A percentile compares a stretch with the other conserved stretches of the same genome.
These are phyloP conservation scores for Royoungia palumana DNA, from an alignment of 768 basidiomycete species.

Conservation along the genomic window DNA sequence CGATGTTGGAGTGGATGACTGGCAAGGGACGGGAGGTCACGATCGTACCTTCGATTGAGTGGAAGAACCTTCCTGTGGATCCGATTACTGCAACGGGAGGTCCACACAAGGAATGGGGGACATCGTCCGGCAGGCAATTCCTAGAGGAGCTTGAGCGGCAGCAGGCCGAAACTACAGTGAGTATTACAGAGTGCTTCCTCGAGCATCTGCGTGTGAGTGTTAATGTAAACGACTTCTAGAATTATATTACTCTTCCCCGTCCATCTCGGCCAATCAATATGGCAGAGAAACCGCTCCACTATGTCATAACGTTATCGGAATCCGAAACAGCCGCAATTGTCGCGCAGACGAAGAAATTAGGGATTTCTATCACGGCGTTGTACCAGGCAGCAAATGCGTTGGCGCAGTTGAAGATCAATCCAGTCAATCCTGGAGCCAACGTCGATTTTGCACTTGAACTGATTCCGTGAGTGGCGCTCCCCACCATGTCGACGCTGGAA, in stretches of 20 bases:
- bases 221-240: not conserved
- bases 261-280: slow-evolving; percentile 6
- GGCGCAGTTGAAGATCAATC: slow-evolving; percentile 22
- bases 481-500: too few relatives aligned
- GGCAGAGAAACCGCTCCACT: slow-evolving; percentile 9
- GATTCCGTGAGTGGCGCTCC: slow-evolving; percentile 11
- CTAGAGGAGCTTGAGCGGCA: slow-evolving; percentile 11
- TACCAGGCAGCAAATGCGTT: slow-evolving; percentile 24
- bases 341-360: slow-evolving; percentile 7
- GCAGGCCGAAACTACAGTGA: slow-evolving; percentile 3
- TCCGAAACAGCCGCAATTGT: slow-evolving; percentile 12
- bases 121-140: slow-evolving; percentile 7
- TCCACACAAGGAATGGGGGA: slow-evolving; percentile 13
- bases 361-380: slow-evolving; percentile 13
- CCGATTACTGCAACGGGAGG: slow-evolving; percentile 27
- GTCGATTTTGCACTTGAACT: slow-evolving; percentile 9
- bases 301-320: not conserved
- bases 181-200: not conserved
- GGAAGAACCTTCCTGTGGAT: slow-evolving; percentile 26
- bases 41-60: slow-evolving; percentile 17
- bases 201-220: not conserved
- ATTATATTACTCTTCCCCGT: slow-evolving; percentile 5
- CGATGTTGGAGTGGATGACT: slow-evolving; percentile 23
- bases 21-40: slow-evolving; percentile 7
- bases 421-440: slow-evolving; percentile 8